Conservation (phyloP, 2,329 filamentous ascomycete species). For the Diaporthe ilicicola region DNA sequence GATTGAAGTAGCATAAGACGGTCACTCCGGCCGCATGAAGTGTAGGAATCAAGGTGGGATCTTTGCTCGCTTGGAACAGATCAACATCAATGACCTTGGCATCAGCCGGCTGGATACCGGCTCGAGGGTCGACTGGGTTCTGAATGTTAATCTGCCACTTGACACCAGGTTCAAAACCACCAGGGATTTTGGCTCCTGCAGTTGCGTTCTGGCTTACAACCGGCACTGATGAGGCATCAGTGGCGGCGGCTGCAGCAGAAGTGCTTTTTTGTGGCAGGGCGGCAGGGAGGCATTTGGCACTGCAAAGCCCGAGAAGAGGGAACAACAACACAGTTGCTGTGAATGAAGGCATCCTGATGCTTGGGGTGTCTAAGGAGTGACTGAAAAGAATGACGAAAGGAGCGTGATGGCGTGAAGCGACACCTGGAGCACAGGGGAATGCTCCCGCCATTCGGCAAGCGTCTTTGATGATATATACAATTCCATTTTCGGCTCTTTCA, state of each 20-base stretch:
- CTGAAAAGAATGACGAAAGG: constrained; percentile 6
- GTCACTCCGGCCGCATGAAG: constrained; percentile 25
- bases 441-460: not conserved
- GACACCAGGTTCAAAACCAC: constrained; percentile 22
- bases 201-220: not conserved
- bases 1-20: constrained; percentile 30
- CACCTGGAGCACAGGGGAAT: not conserved
- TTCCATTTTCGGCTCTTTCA: not conserved
- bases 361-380: not conserved
- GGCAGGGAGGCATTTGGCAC: constrained; percentile 1
- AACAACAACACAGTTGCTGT: constrained; percentile 28
- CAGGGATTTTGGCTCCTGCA: not conserved
- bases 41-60: constrained; percentile 22
- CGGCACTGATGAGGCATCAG: not conserved
- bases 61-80: constrained; percentile 28
- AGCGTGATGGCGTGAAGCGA: constrained; percentile 1
- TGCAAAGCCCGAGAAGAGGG: constrained; percentile 20
- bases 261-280: not conserved
- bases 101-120: constrained; percentile 23
- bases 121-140: constrained; percentile 25
- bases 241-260: not conserved
- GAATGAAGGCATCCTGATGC: constrained; percentile 31
- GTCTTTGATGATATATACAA: constrained; percentile 1
- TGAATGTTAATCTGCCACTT: constrained; percentile 33
- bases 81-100: constrained; percentile 31